Conservation (phyloP, 2,329 filamentous ascomycete species). For the Colletotrichum cordylinicola region DNA sequence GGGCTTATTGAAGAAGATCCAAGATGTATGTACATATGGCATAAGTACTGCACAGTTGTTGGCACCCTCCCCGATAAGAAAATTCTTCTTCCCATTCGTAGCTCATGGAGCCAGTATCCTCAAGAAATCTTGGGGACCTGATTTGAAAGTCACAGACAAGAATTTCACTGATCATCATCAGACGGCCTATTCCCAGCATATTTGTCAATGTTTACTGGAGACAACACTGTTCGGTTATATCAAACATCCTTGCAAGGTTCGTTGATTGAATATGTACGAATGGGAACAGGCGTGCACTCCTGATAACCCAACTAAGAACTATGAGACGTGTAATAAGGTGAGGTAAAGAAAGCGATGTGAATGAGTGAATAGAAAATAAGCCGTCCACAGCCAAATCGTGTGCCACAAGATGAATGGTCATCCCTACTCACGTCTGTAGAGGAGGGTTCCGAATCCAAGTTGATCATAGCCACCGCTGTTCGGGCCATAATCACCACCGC, state of each 20-base stretch:
- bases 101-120: background rate
- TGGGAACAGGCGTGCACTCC: background rate
- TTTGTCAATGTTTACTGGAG: background rate
- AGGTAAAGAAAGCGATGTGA: background rate
- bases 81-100: fast-evolving
- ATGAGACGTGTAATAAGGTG: background rate
- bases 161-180: too few species aligned
- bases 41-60: background rate
- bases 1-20: background rate
- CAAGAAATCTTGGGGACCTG: background rate
- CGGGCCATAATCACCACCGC: conserved; percentile 47
- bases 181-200: too few species aligned
- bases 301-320: background rate
- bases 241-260: background rate
- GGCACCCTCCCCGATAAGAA: fast-evolving
- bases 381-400: background rate
- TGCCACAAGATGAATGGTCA: background rate
- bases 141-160: background rate
- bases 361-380: background rate
- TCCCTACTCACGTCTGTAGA: conserved; percentile 22
- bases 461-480: conserved; percentile 47
- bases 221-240: fast-evolving
- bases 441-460: conserved; percentile 35
- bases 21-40: background rate
- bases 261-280: background rate